Conservation (phyloP, 495 filamentous ascomycete genomes). For the Penicillium parvum region DNA sequence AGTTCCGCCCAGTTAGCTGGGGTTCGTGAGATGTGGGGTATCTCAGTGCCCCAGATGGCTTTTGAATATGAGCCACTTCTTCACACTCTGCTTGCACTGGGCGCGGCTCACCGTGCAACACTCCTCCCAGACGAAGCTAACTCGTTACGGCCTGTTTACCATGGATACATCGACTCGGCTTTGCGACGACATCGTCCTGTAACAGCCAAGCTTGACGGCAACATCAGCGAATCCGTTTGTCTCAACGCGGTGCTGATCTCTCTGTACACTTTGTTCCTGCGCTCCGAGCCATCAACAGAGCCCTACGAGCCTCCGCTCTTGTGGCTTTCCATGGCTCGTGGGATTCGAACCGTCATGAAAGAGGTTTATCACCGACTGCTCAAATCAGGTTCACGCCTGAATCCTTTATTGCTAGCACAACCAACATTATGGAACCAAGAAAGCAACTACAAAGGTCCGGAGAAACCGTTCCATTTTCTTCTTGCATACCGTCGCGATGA, state of each 20-base stretch:
- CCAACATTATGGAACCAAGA: slow-evolving; percentile 8
- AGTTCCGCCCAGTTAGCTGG: slow-evolving; percentile 13
- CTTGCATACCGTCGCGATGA: slow-evolving; percentile 11
- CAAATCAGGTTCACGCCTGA: slow-evolving; percentile 8
- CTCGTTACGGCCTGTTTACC: slow-evolving; percentile 15
- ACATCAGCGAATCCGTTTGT: slow-evolving; percentile 13
- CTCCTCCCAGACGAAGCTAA: slow-evolving; percentile 15
- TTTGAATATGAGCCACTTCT: slow-evolving; percentile 25
- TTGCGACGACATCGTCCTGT: slow-evolving; percentile 13
- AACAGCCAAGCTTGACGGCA: slow-evolving; percentile 10
- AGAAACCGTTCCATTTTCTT: slow-evolving; percentile 15
- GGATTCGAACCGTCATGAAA: slow-evolving; percentile 17
- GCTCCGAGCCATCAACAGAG: slow-evolving; percentile 13
- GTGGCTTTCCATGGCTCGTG: slow-evolving; percentile 18
- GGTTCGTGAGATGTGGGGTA: slow-evolving; percentile 16
- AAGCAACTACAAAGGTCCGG: neutral
- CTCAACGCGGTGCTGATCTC: slow-evolving; percentile 18
- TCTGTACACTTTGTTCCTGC: slow-evolving; percentile 17
- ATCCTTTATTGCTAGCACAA: slow-evolving; percentile 13
- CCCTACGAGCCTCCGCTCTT: slow-evolving; percentile 18
- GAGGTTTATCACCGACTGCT: slow-evolving; percentile 9
- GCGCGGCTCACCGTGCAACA: slow-evolving; percentile 17
- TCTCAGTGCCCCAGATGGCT: slow-evolving; percentile 20
- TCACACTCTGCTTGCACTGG: slow-evolving; percentile 21
- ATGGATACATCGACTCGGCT: slow-evolving; percentile 20